phyloP scores from a whole-genome alignment of 257 asterid species.

The Dorcoceras hygrometricum region DNA sequence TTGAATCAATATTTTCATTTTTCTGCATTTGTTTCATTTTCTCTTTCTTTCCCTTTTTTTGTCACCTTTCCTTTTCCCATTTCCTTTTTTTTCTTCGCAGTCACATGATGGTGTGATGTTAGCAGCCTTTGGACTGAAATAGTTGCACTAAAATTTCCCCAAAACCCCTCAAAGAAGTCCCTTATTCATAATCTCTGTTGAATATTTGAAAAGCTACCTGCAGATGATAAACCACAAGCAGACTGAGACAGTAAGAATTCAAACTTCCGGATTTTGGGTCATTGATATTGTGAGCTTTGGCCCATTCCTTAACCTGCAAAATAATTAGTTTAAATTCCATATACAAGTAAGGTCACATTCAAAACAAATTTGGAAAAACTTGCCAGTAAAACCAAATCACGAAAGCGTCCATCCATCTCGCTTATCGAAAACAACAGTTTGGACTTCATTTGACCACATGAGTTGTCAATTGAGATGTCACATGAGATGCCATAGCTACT shows the following conservation, averaged over 20 bases:
- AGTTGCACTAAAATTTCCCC: constrained; percentile 4
- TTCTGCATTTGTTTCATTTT: not conserved
- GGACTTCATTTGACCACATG: constrained; percentile 92
- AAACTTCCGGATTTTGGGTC: constrained; percentile 77
- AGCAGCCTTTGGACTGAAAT: not conserved
- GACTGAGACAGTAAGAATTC: constrained; percentile 77
- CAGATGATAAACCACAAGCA: constrained; percentile 86
- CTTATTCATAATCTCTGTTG: not conserved
- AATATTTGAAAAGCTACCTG: constrained; percentile 54
- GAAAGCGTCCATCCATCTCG: constrained; percentile 82
- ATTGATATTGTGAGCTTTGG: constrained; percentile 69
- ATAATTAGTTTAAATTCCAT: constrained; percentile 6
- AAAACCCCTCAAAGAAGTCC: constrained; percentile 8
- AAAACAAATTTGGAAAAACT: constrained; percentile 28
- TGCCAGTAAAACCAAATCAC: constrained; percentile 81
- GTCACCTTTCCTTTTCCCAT: too few relatives aligned
- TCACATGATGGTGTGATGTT: not conserved
- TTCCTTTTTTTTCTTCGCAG: not conserved
- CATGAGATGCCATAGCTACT: constrained; percentile 58
- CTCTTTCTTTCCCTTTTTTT: too few relatives aligned
- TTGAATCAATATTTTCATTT: not conserved
- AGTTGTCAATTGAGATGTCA: constrained; percentile 82
- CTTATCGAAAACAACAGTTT: constrained; percentile 78
- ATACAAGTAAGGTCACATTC: not conserved
- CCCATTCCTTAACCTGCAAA: constrained; percentile 98